A percentile compares a stretch with the other conserved stretches of the same genome.
Conservation (phyloP, 2,329 filamentous ascomycete species). For the Xylariaceae sp. region DNA sequence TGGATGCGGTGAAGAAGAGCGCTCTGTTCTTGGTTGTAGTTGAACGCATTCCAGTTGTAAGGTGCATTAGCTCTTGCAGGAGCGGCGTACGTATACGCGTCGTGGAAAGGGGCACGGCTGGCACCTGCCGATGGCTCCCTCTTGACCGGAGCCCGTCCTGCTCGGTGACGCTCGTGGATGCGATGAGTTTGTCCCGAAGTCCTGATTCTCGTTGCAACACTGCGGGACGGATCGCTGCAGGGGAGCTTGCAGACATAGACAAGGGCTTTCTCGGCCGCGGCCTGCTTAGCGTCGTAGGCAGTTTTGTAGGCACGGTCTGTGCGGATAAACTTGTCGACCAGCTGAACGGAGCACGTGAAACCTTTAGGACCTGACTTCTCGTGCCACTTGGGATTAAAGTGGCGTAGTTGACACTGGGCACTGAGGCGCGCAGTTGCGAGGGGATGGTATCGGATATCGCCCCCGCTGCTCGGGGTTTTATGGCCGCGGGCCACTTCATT, state of each 20-base stretch:
- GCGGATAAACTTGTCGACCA: constrained; percentile 25
- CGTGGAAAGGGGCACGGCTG: background rate
- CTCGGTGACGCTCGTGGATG: background rate
- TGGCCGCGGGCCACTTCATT: background rate
- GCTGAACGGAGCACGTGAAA: constrained; percentile 33
- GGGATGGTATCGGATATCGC: background rate
- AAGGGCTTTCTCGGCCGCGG: constrained; percentile 30
- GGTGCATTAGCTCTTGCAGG: constrained; percentile 2
- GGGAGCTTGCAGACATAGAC: constrained; percentile 21
- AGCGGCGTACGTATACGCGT: constrained; percentile 3
- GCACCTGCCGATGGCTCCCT: no score
- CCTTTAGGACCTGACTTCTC: constrained; percentile 22
- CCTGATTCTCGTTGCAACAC: background rate
- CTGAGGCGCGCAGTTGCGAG: constrained; percentile 26
- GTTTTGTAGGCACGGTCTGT: constrained; percentile 20
- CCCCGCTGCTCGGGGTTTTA: background rate
- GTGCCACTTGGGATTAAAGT: constrained; percentile 39
- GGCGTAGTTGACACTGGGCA: constrained; percentile 37
- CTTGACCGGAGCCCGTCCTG: constrained; percentile 3
- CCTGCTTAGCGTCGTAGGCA: constrained; percentile 35
- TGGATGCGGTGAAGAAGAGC: constrained; percentile 30
- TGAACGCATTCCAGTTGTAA: constrained; percentile 6
- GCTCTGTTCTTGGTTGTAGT: constrained; percentile 22
- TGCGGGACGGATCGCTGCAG: constrained; percentile 10
- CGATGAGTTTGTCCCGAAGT: constrained; percentile 10